Evolutionary conservation across 2,329 filamentous ascomycete genomes (phyloP).

Genomic region (Mycosphaerella arachidis): DNA sequence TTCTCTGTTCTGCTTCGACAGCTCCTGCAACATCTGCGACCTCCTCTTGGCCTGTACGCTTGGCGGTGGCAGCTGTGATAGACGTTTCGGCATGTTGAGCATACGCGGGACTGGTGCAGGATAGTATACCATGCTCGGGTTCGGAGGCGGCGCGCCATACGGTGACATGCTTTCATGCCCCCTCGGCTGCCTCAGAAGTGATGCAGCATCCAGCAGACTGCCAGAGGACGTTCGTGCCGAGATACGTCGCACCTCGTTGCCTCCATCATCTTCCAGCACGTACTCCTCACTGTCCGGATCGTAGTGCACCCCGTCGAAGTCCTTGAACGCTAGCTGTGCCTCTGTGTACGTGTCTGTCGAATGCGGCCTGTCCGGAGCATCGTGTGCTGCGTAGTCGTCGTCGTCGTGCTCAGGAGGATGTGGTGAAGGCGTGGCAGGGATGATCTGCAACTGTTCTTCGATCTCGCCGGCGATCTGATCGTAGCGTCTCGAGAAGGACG

Average conservation of each 20-base stretch:
- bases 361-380: slow-evolving; percentile 40
- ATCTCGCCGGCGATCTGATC: slow-evolving; percentile 31
- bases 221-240: slow-evolving; percentile 31
- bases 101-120: slow-evolving; percentile 90
- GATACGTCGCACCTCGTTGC: slow-evolving; percentile 31
- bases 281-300: slow-evolving; percentile 48
- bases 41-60: slow-evolving; percentile 64
- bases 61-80: slow-evolving; percentile 68
- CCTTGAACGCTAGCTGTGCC: slow-evolving; percentile 63
- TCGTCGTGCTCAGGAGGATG: slow-evolving; percentile 20
- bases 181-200: slow-evolving; percentile 28
- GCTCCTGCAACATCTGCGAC: slow-evolving; percentile 60
- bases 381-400: slow-evolving; percentile 7
- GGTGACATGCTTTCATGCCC: slow-evolving; percentile 46
- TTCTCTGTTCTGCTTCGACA: slow-evolving; percentile 49
- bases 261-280: slow-evolving; percentile 30
- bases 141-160: slow-evolving; percentile 57
- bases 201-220: slow-evolving; percentile 25
- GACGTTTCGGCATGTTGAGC: slow-evolving; percentile 83
- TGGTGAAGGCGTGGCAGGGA: slow-evolving; percentile 25
- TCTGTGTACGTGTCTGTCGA: slow-evolving; percentile 62
- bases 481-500: slow-evolving; percentile 28
- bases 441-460: slow-evolving; percentile 24
- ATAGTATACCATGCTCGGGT: slow-evolving; percentile 86
- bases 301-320: slow-evolving; percentile 79